A percentile compares a stretch with the other conserved stretches of the same genome.
Conservation (phyloP, 2,329 filamentous ascomycete genomes). For the Coniochaeta pulveracea region DNA sequence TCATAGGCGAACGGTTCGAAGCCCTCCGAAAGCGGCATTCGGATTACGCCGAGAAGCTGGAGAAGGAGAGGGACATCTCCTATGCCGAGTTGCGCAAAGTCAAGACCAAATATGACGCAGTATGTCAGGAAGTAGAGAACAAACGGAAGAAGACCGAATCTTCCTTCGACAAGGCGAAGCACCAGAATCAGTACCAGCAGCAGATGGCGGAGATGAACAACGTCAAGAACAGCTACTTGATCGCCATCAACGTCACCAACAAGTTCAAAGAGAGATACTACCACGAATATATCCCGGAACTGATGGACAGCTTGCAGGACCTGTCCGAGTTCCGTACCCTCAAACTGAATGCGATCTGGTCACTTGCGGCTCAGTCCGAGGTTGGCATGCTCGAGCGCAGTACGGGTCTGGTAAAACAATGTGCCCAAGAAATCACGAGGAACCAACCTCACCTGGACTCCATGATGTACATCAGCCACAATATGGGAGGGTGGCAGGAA, state of each 20-base stretch:
- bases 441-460: conserved; percentile 87
- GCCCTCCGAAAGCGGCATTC: conserved; percentile 84
- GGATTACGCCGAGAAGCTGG: conserved; percentile 79
- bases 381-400: conserved; percentile 66
- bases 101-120: conserved; percentile 85
- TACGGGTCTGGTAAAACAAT: conserved; percentile 57
- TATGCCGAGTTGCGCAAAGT: conserved; percentile 81
- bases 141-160: conserved; percentile 91
- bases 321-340: conserved; percentile 79
- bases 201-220: conserved; percentile 95
- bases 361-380: conserved; percentile 68
- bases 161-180: conserved; percentile 89
- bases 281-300: conserved; percentile 88
- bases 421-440: conserved; percentile 70
- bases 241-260: conserved; percentile 92
- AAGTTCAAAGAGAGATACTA: conserved; percentile 97
- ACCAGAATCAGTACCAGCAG: conserved; percentile 82
- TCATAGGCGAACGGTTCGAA: conserved; percentile 65
- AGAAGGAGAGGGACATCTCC: conserved; percentile 75
- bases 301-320: conserved; percentile 88
- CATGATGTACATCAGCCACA: conserved; percentile 96
- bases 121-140: conserved; percentile 90
- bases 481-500: conserved; percentile 71
- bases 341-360: conserved; percentile 81
- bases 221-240: conserved; percentile 94